Evolutionary conservation across 2,329 filamentous ascomycete species (phyloP).

Genomic region (Fusarium musae): DNA sequence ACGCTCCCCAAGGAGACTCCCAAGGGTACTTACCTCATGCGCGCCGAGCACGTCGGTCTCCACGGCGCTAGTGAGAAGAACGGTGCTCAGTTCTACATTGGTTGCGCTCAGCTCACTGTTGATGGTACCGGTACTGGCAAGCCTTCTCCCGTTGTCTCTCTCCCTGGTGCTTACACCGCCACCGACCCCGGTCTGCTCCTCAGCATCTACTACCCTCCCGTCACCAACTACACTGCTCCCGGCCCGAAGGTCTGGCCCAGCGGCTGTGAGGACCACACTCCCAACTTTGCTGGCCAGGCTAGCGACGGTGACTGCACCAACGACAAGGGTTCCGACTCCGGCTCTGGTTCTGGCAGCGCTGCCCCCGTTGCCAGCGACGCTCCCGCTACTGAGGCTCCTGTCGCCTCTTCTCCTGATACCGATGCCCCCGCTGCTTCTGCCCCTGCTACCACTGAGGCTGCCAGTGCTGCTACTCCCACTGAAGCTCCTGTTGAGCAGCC

Average conservation of each 20-base stretch:
- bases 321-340: conserved; percentile 31
- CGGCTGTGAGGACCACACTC: conserved; percentile 51
- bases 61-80: conserved; percentile 47
- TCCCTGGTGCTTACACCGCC: conserved; percentile 50
- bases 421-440: conserved; percentile 24
- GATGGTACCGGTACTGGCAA: conserved; percentile 45
- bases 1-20: conserved; percentile 45
- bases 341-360: conserved; percentile 18
- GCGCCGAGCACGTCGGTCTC: conserved; percentile 52
- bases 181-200: conserved; percentile 49
- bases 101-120: conserved; percentile 51
- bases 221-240: conserved; percentile 48
- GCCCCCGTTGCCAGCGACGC: conserved; percentile 17
- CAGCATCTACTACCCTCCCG: conserved; percentile 51
- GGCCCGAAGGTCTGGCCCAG: conserved; percentile 50
- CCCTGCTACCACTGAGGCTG: conserved; percentile 21
- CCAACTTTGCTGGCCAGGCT: conserved; percentile 48
- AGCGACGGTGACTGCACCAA: conserved; percentile 52
- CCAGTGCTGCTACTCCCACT: conserved; percentile 4
- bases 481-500: conserved; percentile 15
- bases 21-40: conserved; percentile 50
- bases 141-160: conserved; percentile 45
- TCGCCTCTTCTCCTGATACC: conserved; percentile 2
- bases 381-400: conserved; percentile 13
- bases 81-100: conserved; percentile 53